A percentile compares a stretch with the other conserved stretches of the same genome.
phyloP scores from a whole-genome alignment of 2,329 filamentous ascomycete species.

The Xylariaceae sp. region DNA sequence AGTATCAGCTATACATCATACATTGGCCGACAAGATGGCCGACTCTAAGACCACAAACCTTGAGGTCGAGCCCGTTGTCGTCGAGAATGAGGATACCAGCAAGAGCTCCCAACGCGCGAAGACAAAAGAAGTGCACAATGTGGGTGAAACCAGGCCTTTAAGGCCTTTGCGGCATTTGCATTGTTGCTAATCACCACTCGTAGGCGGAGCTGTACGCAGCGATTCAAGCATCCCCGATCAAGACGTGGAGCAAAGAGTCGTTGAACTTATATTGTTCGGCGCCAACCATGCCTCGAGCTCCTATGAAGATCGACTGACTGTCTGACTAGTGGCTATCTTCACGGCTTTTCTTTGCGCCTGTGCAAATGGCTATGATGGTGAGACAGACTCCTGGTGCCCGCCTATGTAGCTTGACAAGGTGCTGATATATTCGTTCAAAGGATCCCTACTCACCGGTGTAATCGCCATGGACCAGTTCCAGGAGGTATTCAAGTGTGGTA shows the following conservation, averaged over 20 bases:
- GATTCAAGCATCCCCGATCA: slow-evolving; percentile 42
- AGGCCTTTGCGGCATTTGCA: background rate
- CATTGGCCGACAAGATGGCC: slow-evolving; percentile 3
- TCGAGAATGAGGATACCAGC: slow-evolving; percentile 28
- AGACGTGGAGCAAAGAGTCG: slow-evolving; percentile 38
- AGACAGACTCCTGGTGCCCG: slow-evolving; percentile 12
- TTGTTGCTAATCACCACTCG: background rate
- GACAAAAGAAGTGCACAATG: slow-evolving; percentile 40
- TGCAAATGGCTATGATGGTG: slow-evolving; percentile 44
- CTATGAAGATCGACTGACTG: background rate
- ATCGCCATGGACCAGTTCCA: slow-evolving; percentile 42
- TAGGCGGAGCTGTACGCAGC: slow-evolving; percentile 46
- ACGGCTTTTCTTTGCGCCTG: slow-evolving; percentile 43
- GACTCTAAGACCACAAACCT: slow-evolving; percentile 7
- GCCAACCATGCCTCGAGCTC: background rate
- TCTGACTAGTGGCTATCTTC: slow-evolving; percentile 37
- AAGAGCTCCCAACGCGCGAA: slow-evolving; percentile 33
- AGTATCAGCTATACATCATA: background rate
- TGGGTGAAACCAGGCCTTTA: slow-evolving; percentile 18
- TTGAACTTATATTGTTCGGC: slow-evolving; percentile 37
- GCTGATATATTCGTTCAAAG: slow-evolving; percentile 18
- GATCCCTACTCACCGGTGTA: slow-evolving; percentile 42
- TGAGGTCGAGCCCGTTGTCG: slow-evolving; percentile 18
- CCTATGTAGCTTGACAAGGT: background rate
- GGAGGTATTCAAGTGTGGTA: slow-evolving; percentile 35